Evolutionary conservation across 352 stramenopile genomes (phyloP), one percentile per base, ranked within the genome.

Genomic region (Pythium volutum): DNA sequence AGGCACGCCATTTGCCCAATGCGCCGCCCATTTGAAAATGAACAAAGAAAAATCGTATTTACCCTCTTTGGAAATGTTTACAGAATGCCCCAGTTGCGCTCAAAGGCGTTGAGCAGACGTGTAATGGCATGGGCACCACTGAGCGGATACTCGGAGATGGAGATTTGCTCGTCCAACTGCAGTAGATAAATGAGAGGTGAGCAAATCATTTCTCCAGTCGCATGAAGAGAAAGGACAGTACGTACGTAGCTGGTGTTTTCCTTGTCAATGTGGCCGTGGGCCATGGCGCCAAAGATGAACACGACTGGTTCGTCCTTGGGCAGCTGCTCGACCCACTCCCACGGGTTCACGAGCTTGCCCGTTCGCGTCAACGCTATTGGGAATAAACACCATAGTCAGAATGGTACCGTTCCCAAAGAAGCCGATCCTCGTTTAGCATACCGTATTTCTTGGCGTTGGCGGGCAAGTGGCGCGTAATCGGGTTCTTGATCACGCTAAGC

Each of bases 401-500:
- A 56, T 15, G 26, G 29, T 3, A 43, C 5, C 33, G 16, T 15
- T 20, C 8, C 12, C 9, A 5, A 15, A 10, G 36, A 43, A 9
- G 2, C 36, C 5, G 47, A 4, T 11, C 12, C 22, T 12, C 22
- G 10, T 42, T 56, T 25, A 20, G 62, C 74, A 48, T 41, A 85
- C 81, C 96, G 77, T 98, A 99, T 70, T 97, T 98, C 64, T 89
- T 89, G 57, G 80, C 94, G 67, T 97, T 98, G 26, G 97, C 86
- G 15, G 97, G 97, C 31, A 99, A 80, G 82, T 99, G 88, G 72
- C 95, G 89, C 54, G 96, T 98, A 62, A 99, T 87, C 7, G 97
- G 97, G 85, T 99, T 99, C 74, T 99, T 99, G 69, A 99, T 98
- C 33, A 99, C 96, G 66, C 98, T 99, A 61, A 99, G 87, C 38